Evolutionary conservation across 345 rosid genomes (phyloP).

Genomic region (Trapa incisa): DNA sequence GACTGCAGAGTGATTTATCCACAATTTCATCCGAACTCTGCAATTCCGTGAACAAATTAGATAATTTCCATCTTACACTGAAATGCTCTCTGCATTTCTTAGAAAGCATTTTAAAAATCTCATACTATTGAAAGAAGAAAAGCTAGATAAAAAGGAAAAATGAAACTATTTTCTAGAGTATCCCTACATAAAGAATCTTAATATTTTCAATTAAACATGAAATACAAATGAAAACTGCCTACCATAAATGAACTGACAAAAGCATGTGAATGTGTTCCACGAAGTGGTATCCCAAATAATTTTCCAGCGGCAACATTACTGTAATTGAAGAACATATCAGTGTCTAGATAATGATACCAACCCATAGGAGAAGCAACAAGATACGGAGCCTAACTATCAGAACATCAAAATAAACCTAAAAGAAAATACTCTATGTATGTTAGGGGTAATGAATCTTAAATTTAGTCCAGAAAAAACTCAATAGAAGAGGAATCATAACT

Average conservation of each 20-base stretch:
- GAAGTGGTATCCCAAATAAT: constrained; percentile 86
- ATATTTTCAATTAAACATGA: neutral
- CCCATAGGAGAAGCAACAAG: neutral
- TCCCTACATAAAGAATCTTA: neutral
- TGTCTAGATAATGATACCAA: neutral
- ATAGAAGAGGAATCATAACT: neutral
- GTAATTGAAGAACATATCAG: constrained; percentile 10
- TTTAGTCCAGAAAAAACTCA: neutral
- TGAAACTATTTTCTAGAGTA: neutral
- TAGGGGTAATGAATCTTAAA: neutral
- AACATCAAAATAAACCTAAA: neutral
- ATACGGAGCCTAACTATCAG: neutral
- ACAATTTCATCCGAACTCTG: constrained; percentile 84
- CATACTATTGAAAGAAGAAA: too few species aligned
- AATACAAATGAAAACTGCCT: constrained; percentile 10
- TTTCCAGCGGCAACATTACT: constrained; percentile 95
- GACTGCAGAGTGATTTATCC: constrained; percentile 45
- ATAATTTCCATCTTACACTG: neutral
- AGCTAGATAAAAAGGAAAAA: neutral
- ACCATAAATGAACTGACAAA: constrained; percentile 98
- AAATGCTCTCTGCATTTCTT: neutral
- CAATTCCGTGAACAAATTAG: constrained; percentile 17
- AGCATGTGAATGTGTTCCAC: constrained; percentile 98
- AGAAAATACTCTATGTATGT: neutral
- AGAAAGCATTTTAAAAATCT: neutral